Conservation (phyloP, 2,329 filamentous ascomycete species). For the Xylariales sp. region DNA sequence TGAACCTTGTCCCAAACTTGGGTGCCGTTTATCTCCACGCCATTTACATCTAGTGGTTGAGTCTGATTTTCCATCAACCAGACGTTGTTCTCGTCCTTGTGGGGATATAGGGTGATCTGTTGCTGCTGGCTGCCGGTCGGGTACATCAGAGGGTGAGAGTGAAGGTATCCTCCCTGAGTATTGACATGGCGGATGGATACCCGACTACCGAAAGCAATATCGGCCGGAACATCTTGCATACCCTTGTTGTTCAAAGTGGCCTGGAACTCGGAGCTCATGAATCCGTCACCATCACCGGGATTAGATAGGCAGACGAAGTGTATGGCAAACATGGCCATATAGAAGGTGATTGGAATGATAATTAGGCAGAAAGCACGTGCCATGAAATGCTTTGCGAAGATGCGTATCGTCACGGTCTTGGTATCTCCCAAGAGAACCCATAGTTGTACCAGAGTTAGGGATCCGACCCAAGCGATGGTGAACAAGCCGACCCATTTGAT, state of each 20-base stretch:
- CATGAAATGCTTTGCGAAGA: conserved; percentile 94
- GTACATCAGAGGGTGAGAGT: conserved; percentile 98
- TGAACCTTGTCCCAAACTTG: conserved; percentile 82
- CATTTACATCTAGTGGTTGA: conserved; percentile 82
- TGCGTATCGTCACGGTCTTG: conserved; percentile 83
- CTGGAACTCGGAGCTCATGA: conserved; percentile 99
- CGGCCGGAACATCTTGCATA: conserved; percentile 94
- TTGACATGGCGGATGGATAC: conserved; percentile 92
- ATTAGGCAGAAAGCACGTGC: conserved; percentile 92
- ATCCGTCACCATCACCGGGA: conserved; percentile 96
- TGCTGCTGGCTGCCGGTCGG: conserved; percentile 98
- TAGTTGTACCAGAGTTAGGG: conserved; percentile 88
- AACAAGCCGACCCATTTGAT: conserved; percentile 99
- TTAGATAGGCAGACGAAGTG: conserved; percentile 95
- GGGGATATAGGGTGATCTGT: conserved; percentile 96
- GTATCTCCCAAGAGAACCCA: conserved; percentile 94
- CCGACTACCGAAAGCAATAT: conserved; percentile 89
- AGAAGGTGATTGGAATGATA: conserved; percentile 87
- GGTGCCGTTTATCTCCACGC: conserved; percentile 82
- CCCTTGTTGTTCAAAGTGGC: conserved; percentile 95
- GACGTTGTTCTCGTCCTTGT: conserved; percentile 98
- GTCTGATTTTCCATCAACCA: conserved; percentile 97
- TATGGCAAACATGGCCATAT: conserved; percentile 96
- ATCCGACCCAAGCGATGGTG: conserved; percentile 97
- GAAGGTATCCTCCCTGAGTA: conserved; percentile 96